Conservation (phyloP, 2,329 filamentous ascomycete species). For the Diaporthe batatas region DNA sequence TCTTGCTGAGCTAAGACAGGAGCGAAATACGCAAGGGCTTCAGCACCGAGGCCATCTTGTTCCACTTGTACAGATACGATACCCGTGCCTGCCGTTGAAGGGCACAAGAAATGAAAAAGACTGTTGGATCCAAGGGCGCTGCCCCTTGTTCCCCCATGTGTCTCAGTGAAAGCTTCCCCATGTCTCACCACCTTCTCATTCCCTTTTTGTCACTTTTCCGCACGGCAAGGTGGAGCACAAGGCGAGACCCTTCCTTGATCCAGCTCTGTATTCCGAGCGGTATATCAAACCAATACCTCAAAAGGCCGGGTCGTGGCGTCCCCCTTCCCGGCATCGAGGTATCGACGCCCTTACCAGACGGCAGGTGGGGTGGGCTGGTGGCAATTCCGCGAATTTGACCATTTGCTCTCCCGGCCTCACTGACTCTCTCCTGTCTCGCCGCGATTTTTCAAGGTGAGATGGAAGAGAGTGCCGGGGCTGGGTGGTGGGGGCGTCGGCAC, state of each 20-base stretch:
- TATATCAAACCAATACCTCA: conserved; percentile 62
- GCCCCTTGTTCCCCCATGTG: conserved; percentile 25
- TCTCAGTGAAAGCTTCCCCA: conserved; percentile 38
- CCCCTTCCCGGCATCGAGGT: conserved; percentile 29
- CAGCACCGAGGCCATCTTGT: not conserved
- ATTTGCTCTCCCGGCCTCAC: conserved; percentile 57
- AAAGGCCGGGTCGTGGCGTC: conserved; percentile 30
- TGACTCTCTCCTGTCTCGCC: conserved; percentile 18
- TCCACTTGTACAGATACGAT: conserved; percentile 39
- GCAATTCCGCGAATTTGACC: conserved; percentile 56
- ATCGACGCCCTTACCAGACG: conserved; percentile 45
- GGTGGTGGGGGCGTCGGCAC: conserved; percentile 43
- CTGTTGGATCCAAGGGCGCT: conserved; percentile 32
- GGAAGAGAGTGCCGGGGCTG: conserved; percentile 33
- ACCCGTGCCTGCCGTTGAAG: conserved; percentile 29
- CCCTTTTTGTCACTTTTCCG: conserved; percentile 57
- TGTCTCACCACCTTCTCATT: conserved; percentile 26
- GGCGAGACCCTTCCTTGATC: conserved; percentile 79
- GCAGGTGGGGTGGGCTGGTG: conserved; percentile 49
- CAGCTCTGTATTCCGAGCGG: conserved; percentile 83
- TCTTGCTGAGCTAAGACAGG: conserved; percentile 16
- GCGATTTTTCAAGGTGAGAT: conserved; percentile 40
- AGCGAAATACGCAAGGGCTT: not conserved
- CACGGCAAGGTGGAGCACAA: conserved; percentile 83
- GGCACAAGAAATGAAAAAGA: conserved; percentile 33